Evolutionary conservation across 805 yeast species (phyloP).

Genomic region (Cyberlindnera petersonii): DNA sequence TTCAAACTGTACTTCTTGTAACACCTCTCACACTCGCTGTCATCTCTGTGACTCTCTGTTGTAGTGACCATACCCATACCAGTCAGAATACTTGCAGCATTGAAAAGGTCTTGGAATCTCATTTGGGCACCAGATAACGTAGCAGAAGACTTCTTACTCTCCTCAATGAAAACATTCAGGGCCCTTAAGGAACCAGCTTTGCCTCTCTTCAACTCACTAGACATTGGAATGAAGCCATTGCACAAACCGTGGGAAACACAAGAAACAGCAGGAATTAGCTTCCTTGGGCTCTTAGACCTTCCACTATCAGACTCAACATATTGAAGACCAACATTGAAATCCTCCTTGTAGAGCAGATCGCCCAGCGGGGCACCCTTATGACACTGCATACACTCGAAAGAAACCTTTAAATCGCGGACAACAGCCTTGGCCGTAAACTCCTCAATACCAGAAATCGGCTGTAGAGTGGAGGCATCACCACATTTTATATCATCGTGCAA

Average conservation of each 20-base stretch:
- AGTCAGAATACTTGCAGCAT: constrained; percentile 3
- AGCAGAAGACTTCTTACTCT: constrained; percentile 14
- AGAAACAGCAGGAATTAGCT: constrained; percentile 39
- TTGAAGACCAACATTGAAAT: constrained; percentile 51
- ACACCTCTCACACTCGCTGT: constrained; percentile 6
- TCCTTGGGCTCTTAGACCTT: constrained; percentile 32
- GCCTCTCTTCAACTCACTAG: constrained; percentile 16
- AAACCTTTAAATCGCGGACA: constrained; percentile 37
- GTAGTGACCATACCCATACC: neutral
- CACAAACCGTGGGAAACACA: constrained; percentile 38
- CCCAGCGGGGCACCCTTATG: constrained; percentile 37
- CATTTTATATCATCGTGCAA: constrained; percentile 45
- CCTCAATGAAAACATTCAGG: constrained; percentile 21
- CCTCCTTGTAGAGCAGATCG: constrained; percentile 40
- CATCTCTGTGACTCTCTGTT: neutral
- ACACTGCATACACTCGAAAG: constrained; percentile 49
- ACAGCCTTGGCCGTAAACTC: constrained; percentile 27
- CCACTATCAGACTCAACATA: constrained; percentile 5
- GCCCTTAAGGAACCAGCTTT: constrained; percentile 17
- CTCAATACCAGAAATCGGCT: constrained; percentile 43
- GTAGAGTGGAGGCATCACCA: constrained; percentile 39
- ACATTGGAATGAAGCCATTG: constrained; percentile 25
- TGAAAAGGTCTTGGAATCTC: constrained; percentile 37
- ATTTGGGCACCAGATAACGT: constrained; percentile 33
- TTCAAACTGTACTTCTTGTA: constrained; percentile 13